These are phyloP conservation scores for Cyclotella baltica DNA, from an alignment of 108 stramenopile genomes.

Conservation along the genomic window DNA sequence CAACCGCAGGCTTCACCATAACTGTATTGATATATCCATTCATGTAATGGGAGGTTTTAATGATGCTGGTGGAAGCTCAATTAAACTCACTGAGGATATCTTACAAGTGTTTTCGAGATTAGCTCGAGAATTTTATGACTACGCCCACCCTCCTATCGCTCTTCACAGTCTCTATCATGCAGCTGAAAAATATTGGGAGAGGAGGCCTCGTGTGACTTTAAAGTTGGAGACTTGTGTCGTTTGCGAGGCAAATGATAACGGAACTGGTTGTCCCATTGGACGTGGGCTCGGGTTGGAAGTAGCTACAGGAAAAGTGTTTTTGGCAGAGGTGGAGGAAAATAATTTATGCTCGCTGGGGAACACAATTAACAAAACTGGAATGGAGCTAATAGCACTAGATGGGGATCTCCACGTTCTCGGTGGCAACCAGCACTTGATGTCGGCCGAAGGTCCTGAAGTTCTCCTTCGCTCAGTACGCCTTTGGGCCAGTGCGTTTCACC, in stretches of 20 bases:
- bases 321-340: constrained; percentile 59
- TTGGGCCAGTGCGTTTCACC: constrained; percentile 57
- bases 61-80: constrained; percentile 60
- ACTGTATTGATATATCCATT: constrained; percentile 64
- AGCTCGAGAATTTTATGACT: constrained; percentile 49
- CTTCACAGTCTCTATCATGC: too few species aligned
- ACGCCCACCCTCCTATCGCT: neutral
- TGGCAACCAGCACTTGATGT: neutral
- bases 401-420: constrained; percentile 9
- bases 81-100: constrained; percentile 64
- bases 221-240: constrained; percentile 76
- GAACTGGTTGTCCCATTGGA: constrained; percentile 63
- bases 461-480: constrained; percentile 65
- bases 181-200: neutral
- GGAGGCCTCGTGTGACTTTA: constrained; percentile 40
- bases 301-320: constrained; percentile 61
- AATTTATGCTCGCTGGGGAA: neutral
- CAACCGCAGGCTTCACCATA: neutral
- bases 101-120: constrained; percentile 61
- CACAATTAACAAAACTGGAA: constrained; percentile 1
- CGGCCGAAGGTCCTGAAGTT: constrained; percentile 58
- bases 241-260: constrained; percentile 62
- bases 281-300: constrained; percentile 76
- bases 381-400: constrained; percentile 5
- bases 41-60: constrained; percentile 85